Evolutionary conservation across 148 eudicot genomes (phyloP).

Genomic region (Rhododendron williamsianum): DNA sequence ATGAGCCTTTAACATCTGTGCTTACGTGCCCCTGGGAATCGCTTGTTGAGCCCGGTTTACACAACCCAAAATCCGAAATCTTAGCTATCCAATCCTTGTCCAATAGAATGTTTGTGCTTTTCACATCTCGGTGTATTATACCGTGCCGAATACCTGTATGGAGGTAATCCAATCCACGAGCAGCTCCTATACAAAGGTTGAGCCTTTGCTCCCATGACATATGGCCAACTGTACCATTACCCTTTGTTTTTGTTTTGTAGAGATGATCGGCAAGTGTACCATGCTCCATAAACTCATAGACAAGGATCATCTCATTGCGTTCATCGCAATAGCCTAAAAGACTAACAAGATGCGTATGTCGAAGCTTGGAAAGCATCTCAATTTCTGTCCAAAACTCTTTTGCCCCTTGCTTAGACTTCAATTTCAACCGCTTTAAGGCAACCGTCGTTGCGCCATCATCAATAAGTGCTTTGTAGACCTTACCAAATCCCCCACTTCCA

Average conservation of each 20-base stretch:
- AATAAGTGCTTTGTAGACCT: slow-evolving; percentile 31
- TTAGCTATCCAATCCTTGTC: neutral
- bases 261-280: slow-evolving; percentile 35
- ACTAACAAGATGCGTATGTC: slow-evolving; percentile 30
- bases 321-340: slow-evolving; percentile 37
- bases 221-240: neutral
- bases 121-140: slow-evolving; percentile 20
- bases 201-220: slow-evolving; percentile 33
- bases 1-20: neutral
- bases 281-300: slow-evolving; percentile 32
- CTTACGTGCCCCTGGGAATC: neutral
- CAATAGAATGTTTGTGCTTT: neutral
- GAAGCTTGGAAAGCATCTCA: slow-evolving; percentile 24
- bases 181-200: slow-evolving; percentile 32
- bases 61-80: neutral
- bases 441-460: slow-evolving; percentile 13
- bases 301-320: slow-evolving; percentile 30
- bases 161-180: slow-evolving; percentile 32
- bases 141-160: slow-evolving; percentile 24
- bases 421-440: slow-evolving; percentile 31
- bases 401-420: slow-evolving; percentile 31
- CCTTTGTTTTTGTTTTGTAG: slow-evolving; percentile 9
- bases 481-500: slow-evolving; percentile 37
- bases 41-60: neutral
- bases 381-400: slow-evolving; percentile 34